Conservation (phyloP, 73 alveolate genomes). For the Blepharisma japonicum region DNA sequence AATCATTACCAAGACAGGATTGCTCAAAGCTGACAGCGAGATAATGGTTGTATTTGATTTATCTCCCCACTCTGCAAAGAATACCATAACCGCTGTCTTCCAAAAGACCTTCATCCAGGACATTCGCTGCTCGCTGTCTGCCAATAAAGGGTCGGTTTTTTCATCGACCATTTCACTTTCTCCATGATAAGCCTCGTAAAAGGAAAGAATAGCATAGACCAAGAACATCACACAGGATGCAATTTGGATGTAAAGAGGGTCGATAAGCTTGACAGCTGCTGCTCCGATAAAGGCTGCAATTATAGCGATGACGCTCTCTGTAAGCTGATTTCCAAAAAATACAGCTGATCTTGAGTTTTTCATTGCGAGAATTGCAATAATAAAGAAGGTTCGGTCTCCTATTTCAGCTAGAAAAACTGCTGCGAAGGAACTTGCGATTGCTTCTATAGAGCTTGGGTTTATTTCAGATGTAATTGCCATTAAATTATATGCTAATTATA, state of each 20-base stretch:
- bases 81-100: conserved; percentile 26
- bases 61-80: conserved; percentile 45
- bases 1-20: background rate
- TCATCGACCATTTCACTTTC: conserved; percentile 29
- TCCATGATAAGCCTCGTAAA: conserved; percentile 31
- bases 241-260: background rate
- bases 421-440: conserved; percentile 20
- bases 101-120: conserved; percentile 14
- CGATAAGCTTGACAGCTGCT: background rate
- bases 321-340: conserved; percentile 18
- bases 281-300: conserved; percentile 31
- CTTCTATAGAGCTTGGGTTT: background rate
- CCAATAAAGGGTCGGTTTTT: background rate
- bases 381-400: conserved; percentile 33
- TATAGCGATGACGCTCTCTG: conserved; percentile 17
- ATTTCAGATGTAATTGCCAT: too few species aligned
- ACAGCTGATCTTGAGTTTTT: conserved; percentile 33
- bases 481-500: too few species aligned
- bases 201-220: background rate
- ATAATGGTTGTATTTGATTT: conserved; percentile 30
- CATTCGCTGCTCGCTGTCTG: background rate
- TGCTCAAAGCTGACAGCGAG: background rate
- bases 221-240: conserved; percentile 21
- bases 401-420: conserved; percentile 32
- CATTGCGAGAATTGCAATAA: conserved; percentile 35